Evolutionary conservation across 768 basidiomycete species (phyloP).

Genomic region (Infundibulicybe gibba): DNA sequence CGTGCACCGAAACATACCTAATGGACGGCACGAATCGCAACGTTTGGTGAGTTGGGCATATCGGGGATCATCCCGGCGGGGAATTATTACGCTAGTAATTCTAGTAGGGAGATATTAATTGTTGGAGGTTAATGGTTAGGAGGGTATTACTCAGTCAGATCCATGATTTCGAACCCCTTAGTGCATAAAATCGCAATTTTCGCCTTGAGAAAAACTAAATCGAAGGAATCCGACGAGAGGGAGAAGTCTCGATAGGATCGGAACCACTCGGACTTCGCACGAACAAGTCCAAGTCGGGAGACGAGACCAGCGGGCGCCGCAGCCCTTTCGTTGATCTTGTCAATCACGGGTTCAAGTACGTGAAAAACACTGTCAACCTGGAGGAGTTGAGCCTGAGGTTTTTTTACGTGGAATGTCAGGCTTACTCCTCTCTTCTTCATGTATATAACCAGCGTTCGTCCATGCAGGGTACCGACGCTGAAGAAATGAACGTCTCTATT

Average conservation of each 20-base stretch:
- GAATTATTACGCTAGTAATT: constrained; percentile 89
- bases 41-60: constrained; percentile 72
- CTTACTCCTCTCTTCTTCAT: constrained; percentile 90
- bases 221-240: constrained; percentile 80
- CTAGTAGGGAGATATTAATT: constrained; percentile 1
- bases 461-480: constrained; percentile 83
- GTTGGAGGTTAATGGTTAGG: background rate
- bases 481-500: constrained; percentile 95
- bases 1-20: constrained; percentile 86
- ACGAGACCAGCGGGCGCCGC: constrained; percentile 61
- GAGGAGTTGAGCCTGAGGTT: constrained; percentile 37
- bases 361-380: constrained; percentile 85
- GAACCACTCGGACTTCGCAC: constrained; percentile 86
- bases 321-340: constrained; percentile 74
- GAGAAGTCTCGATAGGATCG: constrained; percentile 86
- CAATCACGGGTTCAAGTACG: constrained; percentile 88
- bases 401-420: constrained; percentile 67
- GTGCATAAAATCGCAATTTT: constrained; percentile 90
- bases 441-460: constrained; percentile 87
- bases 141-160: constrained; percentile 77
- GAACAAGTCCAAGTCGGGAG: constrained; percentile 47
- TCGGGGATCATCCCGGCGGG: constrained; percentile 63
- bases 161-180: constrained; percentile 98
- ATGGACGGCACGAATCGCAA: constrained; percentile 75
- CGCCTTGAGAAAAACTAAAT: constrained; percentile 86